Percentiles rank a stretch among this genome's conserved stretches.
Conservation (phyloP, 2,329 filamentous ascomycete species). For the Decorospora gaudefroyi region DNA sequence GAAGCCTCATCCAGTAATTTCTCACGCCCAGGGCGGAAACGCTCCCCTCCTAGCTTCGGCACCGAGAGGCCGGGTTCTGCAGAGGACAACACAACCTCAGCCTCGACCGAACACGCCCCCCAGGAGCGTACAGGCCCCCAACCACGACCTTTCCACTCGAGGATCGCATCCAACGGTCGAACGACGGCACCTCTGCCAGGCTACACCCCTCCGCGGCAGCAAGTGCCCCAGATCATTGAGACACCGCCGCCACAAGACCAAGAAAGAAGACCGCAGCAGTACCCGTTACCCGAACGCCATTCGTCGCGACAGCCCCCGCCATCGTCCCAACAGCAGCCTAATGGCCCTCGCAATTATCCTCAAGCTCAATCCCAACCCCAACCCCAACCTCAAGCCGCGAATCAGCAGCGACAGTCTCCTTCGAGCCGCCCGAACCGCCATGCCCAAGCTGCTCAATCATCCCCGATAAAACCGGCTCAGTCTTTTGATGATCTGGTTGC, state of each 20-base stretch:
- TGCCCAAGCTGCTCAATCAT: slow-evolving; percentile 37
- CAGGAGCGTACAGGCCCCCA: slow-evolving; percentile 43
- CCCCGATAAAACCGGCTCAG: slow-evolving; percentile 51
- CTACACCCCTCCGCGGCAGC: slow-evolving; percentile 42
- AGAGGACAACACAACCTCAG: too few species aligned
- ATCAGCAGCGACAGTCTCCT: slow-evolving; percentile 32
- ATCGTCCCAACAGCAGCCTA: slow-evolving; percentile 19
- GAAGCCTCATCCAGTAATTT: slow-evolving; percentile 56
- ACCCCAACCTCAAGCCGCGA: slow-evolving; percentile 16
- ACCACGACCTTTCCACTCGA: slow-evolving; percentile 60
- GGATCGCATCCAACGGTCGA: slow-evolving; percentile 60
- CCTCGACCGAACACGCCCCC: too few species aligned
- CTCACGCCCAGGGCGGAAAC: slow-evolving; percentile 58
- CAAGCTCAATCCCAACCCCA: slow-evolving; percentile 8
- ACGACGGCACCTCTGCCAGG: slow-evolving; percentile 59
- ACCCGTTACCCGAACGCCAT: slow-evolving; percentile 58
- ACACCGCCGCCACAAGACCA: slow-evolving; percentile 56
- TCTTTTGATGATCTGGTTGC: slow-evolving; percentile 68
- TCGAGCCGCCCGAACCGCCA: slow-evolving; percentile 34
- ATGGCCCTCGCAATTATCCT: slow-evolving; percentile 23
- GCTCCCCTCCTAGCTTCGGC: slow-evolving; percentile 28
- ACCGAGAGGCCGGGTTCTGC: slow-evolving; percentile 32
- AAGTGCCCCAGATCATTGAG: slow-evolving; percentile 66
- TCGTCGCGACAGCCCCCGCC: slow-evolving; percentile 52
- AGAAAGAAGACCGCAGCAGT: slow-evolving; percentile 38